Base-by-base conservation (phyloP, 2,329 filamentous ascomycete genomes). In the Mariannaea sp. region DNA sequence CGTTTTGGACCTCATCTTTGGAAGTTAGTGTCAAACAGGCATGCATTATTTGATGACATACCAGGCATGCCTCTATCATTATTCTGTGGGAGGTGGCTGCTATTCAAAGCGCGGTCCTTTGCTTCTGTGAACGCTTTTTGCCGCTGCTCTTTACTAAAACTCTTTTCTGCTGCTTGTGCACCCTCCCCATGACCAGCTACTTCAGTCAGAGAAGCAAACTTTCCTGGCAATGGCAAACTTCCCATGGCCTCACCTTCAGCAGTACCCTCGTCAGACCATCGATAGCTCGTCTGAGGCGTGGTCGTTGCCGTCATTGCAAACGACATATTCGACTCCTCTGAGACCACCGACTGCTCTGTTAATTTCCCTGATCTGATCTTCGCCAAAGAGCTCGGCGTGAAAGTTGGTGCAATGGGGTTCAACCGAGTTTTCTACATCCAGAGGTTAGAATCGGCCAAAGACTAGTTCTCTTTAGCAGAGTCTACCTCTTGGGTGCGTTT, bases 321-420 rank as follows among this genome's bases (percentile, higher is more conserved):
- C 27, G 53, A 41, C n/a, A 32, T 32, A 14, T 33, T 43, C 17
- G 57, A 58, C 13, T 38, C 50, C 16, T 54, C 56, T 13, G 60
- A 57, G 26, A 39, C 53, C 20, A 56, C 45, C 8, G 60, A 61
- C 7, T 33, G 44, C 20, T 62, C 49, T 12, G 55, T 59, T 27
- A 22, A 27, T 14, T 55, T 20, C 17, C 43, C 36, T 33, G 32
- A 49, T 35, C 53, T 53, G 14, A 54, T 52, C 51, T 60, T 65
- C 10, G 59, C 57, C 22, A 64, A 40, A 14, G 55, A 58, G 20
- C 75, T 75, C 41, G 81, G 81, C 1, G 80, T 83, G 56, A 84
- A 84, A 47, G 77, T 76, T 38, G 79, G 76, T 22, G 81, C 81
- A 60, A 76, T 72, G 26, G 81, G 81, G 68, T 84, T 84, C 61